Evolutionary conservation across 345 rosid species (phyloP), one percentile per base, ranked within the genome.

Genomic region (Salix caprea): DNA sequence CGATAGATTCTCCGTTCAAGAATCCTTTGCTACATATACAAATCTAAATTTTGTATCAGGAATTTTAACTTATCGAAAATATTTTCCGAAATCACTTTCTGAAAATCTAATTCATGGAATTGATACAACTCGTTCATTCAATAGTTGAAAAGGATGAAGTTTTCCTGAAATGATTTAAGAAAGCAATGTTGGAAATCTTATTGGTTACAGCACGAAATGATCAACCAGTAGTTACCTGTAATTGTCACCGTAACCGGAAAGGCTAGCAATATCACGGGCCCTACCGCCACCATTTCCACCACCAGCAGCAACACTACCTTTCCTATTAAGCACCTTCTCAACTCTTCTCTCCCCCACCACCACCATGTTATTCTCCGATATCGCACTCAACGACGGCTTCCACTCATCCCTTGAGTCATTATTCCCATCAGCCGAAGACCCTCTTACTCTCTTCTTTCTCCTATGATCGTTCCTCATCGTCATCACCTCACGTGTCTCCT

Each of bases 351-450:
- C 67, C 74, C 19, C 74, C 67, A 18, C 52, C 62, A 61, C 71
- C 74, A 40, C 79, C 75, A 82, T 78, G 44, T 70, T 85, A 70
- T 87, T 85, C 84, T 93, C 98, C 0, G 91, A 85, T 76, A 93
- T 93, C 36, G 87, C 77, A 37, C 70, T 19, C 61, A 93, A 81
- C 9, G 93, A 81, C 4, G 98, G 98, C 79, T 78, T 87, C 97
- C 94, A 91, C 73, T 90, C 90, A 2, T 39, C 77, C 54, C 66
- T 68, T 4, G 74, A 50, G 19, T 23, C 28, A 13, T n/a, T 67
- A 26, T n/a, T 23, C 71, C 71, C 82, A 24, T 72, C 65, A 30
- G 76, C 8, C 36, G 16, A 6, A 24, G 40, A 21, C 13, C 40
- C n/a, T 37, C 74, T 23, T n/a, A 26, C 67, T 28, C 79, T 76